Evolutionary conservation across 371 early-diverging fungal species (phyloP).

Genomic region (Rhizopus delemar): DNA sequence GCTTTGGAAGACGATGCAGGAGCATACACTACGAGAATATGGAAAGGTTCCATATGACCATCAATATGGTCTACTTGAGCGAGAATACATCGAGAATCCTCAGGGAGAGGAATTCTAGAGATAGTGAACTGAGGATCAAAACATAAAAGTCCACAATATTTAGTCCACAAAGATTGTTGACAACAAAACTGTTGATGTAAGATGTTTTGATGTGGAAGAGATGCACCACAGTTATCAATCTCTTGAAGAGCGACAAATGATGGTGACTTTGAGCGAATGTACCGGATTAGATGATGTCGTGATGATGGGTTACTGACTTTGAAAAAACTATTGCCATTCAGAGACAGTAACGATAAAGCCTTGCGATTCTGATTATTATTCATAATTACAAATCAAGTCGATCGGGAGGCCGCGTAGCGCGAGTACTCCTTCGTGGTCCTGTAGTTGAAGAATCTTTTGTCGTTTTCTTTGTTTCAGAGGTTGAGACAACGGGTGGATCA

Average conservation of each 20-base stretch:
- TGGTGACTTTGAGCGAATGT: conserved; percentile 4
- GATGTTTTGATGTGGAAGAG: background rate
- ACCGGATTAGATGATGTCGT: conserved; percentile 6
- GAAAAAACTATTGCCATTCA: conserved; percentile 1
- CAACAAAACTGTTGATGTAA: background rate
- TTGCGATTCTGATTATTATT: background rate
- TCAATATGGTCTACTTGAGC: background rate
- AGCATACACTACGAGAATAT: conserved; percentile 6
- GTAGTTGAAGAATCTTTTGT: no score
- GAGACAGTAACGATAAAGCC: background rate
- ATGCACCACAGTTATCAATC: background rate
- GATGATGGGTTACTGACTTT: conserved; percentile 7
- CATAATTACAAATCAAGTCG: no score
- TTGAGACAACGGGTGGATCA: no score
- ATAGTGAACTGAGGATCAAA: conserved; percentile 5
- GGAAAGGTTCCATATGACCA: conserved; percentile 10
- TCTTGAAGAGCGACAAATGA: conserved; percentile 12
- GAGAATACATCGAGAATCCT: background rate
- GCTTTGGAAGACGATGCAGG: background rate
- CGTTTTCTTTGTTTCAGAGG: no score
- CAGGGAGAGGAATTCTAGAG: background rate
- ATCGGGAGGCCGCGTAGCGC: no score
- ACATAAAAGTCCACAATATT: conserved; percentile 12
- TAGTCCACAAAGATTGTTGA: conserved; percentile 7
- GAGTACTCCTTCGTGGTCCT: no score